Percentiles rank a stretch among this genome's conserved stretches.
These are phyloP conservation scores for Microbotryum violaceum DNA, from an alignment of 1,284 basidiomycete species.

Conservation along the genomic window DNA sequence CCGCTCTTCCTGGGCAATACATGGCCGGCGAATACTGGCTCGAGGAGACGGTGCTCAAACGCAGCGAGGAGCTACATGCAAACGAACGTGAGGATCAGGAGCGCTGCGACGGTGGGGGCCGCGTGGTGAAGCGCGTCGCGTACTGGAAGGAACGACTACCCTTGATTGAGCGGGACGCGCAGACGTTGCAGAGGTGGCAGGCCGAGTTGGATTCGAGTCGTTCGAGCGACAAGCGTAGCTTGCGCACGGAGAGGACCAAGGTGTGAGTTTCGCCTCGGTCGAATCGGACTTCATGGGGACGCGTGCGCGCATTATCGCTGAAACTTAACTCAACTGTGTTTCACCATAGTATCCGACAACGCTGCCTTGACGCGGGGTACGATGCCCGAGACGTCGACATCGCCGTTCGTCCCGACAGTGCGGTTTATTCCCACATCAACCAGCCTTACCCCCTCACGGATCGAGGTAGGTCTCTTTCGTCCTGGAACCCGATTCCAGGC, in stretches of 20 bases:
- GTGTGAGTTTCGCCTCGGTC: neutral
- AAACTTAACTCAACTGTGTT: neutral
- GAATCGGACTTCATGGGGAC: neutral
- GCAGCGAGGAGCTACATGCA: neutral
- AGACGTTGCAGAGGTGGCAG: slow-evolving; percentile 9
- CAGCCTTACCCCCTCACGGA: slow-evolving; percentile 15
- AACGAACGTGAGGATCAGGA: neutral
- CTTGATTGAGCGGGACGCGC: neutral
- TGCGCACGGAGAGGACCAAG: neutral
- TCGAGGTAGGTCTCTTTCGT: neutral
- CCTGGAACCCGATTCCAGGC: too few species aligned
- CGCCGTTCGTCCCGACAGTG: neutral
- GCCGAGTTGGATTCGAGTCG: neutral
- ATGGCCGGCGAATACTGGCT: neutral
- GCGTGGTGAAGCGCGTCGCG: neutral
- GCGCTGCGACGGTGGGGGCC: neutral
- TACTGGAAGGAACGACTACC: neutral
- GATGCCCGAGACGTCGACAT: neutral
- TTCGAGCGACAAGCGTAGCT: neutral
- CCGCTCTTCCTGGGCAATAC: neutral
- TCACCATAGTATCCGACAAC: neutral
- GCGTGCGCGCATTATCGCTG: neutral
- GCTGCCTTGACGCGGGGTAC: neutral
- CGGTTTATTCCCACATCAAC: slow-evolving; percentile 1
- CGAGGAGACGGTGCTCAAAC: neutral